phyloP scores from a whole-genome alignment of 192 early-diverging fungal genomes.

The Podila clonocystis region DNA sequence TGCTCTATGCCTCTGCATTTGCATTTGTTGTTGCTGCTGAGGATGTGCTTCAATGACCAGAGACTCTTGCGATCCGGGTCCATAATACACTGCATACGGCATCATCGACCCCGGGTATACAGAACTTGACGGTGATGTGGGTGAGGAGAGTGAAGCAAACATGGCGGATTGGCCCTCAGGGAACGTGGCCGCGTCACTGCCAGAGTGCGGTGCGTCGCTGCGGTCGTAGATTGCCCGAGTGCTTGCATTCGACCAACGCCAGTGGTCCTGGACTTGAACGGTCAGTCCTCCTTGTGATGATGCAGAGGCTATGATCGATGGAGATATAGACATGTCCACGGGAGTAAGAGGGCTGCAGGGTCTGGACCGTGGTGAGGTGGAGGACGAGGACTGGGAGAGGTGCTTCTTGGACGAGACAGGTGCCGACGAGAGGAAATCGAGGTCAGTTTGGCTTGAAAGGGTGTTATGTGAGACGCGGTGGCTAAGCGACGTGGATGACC shows the following conservation, averaged over 20 bases:
- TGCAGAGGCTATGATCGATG: background rate
- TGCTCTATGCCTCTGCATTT: too few species aligned
- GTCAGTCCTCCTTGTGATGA: background rate
- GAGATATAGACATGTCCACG: background rate
- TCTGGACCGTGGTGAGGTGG: background rate
- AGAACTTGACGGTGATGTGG: background rate
- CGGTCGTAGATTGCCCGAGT: too few species aligned
- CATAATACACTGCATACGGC: background rate
- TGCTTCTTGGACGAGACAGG: background rate
- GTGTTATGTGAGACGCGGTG: background rate
- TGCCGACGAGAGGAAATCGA: background rate
- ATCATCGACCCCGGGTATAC: background rate
- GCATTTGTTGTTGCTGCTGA: too few species aligned
- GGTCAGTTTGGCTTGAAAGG: background rate
- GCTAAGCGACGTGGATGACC: background rate
- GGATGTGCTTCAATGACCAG: background rate
- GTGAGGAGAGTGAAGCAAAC: background rate
- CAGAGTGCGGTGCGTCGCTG: too few species aligned
- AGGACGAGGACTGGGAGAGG: background rate
- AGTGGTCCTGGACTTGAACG: background rate
- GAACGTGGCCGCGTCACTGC: too few species aligned
- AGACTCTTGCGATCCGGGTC: background rate
- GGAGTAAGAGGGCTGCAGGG: background rate
- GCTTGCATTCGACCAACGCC: too few species aligned
- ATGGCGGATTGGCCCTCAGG: background rate